These are phyloP conservation scores for Allodekkera sacchari DNA, from an alignment of 805 yeast genomes.

Conservation along the genomic window DNA sequence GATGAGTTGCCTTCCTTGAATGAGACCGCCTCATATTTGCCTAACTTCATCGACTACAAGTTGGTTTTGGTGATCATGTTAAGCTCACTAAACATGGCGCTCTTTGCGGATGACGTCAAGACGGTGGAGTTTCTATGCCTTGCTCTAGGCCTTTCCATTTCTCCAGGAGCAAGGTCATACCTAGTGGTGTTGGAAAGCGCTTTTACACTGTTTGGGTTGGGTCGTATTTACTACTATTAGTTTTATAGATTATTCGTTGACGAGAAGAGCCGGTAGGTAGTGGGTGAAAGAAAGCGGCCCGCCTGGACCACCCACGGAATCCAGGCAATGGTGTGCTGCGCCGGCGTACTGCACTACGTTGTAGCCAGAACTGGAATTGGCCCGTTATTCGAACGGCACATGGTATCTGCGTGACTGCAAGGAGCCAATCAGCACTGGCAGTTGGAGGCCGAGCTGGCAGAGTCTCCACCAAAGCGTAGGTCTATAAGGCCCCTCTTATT, in stretches of 20 bases:
- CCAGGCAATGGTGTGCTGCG: no score
- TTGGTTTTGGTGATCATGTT: no score
- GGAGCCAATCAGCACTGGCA: constrained; percentile 15
- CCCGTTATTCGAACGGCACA: no score
- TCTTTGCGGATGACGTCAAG: no score
- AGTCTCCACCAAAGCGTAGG: constrained; percentile 11
- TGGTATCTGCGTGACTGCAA: not conserved
- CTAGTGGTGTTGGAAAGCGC: constrained; percentile 1
- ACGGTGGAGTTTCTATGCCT: constrained; percentile 5
- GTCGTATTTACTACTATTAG: not conserved
- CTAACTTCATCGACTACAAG: no score
- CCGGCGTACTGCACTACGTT: no score
- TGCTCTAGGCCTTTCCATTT: constrained; percentile 5
- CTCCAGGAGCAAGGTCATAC: constrained; percentile 1
- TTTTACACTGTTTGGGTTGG: not conserved
- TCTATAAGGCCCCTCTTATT: constrained; percentile 16
- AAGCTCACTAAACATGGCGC: no score
- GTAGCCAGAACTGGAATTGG: no score
- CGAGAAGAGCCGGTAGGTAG: constrained; percentile 1
- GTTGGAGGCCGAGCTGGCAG: not conserved
- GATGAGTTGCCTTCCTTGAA: no score
- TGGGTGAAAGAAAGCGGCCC: no score
- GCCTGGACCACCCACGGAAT: no score
- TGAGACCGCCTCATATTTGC: no score
- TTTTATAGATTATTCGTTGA: not conserved